Conservation (phyloP, 345 rosid species). For the Eucalyptus sp. region DNA sequence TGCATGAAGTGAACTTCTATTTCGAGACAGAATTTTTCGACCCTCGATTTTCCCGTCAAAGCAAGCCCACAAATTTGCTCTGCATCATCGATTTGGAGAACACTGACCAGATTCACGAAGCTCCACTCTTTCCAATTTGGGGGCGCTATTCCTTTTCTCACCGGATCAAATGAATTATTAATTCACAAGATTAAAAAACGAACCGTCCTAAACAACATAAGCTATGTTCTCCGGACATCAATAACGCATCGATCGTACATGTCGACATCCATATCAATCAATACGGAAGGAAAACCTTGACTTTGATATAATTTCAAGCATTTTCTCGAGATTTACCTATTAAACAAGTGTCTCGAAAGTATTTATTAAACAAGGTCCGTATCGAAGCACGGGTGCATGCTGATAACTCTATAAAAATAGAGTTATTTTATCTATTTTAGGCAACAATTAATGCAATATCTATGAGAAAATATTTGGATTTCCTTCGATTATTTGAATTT, state of each 20-base stretch:
- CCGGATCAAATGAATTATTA: background rate
- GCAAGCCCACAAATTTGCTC: background rate
- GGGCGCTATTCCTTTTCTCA: background rate
- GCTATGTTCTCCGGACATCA: accelerated
- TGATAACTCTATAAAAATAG: too few species aligned
- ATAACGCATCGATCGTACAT: too few species aligned
- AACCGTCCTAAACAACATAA: accelerated
- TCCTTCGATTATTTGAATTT: too few species aligned
- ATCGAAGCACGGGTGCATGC: background rate
- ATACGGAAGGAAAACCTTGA: background rate
- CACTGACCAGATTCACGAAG: accelerated
- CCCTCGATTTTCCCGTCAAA: background rate
- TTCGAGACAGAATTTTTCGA: accelerated
- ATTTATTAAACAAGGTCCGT: too few species aligned
- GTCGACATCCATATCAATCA: background rate
- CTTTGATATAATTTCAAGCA: background rate
- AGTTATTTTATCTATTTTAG: too few species aligned
- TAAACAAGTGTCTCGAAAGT: too few species aligned
- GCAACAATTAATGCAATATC: too few species aligned
- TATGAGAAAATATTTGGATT: too few species aligned
- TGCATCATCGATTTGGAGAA: background rate
- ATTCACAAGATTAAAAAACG: background rate
- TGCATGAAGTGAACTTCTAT: accelerated
- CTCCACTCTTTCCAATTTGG: background rate
- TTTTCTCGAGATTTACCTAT: too few species aligned